Evolutionary conservation across 1,139 yeast species (phyloP).

Genomic region (Saccharomyces uvarum): DNA sequence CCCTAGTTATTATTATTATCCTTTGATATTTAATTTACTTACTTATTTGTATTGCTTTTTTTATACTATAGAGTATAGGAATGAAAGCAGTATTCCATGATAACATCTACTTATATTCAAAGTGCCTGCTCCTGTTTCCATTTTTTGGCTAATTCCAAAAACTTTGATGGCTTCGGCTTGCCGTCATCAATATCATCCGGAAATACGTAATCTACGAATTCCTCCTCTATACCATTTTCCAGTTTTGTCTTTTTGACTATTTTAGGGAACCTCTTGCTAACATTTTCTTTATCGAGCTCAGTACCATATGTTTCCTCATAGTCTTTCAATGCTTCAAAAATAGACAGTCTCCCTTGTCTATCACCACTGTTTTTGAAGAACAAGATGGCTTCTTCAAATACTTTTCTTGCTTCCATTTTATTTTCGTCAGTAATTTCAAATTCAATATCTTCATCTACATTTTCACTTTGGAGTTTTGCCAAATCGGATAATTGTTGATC

Average conservation of each 20-base stretch:
- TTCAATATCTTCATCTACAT: constrained; percentile 37
- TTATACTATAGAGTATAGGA: neutral
- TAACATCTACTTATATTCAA: neutral
- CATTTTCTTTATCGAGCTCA: constrained; percentile 32
- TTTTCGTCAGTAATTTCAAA: constrained; percentile 47
- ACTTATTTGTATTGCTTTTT: neutral
- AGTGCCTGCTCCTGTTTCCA: constrained; percentile 37
- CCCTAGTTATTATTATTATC: neutral
- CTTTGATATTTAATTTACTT: neutral
- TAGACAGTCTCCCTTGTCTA: constrained; percentile 42
- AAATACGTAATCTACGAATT: constrained; percentile 56
- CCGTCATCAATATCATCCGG: constrained; percentile 45
- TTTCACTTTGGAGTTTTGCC: constrained; percentile 33
- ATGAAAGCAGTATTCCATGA: neutral
- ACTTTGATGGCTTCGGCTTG: constrained; percentile 36
- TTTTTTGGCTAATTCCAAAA: constrained; percentile 56
- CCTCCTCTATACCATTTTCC: constrained; percentile 46
- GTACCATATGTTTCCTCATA: constrained; percentile 65
- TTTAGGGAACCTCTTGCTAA: constrained; percentile 49
- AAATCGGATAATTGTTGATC: constrained; percentile 40
- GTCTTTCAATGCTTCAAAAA: constrained; percentile 57
- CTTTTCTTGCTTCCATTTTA: constrained; percentile 42
- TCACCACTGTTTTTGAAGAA: constrained; percentile 36
- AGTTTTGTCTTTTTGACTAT: constrained; percentile 41
- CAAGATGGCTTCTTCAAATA: constrained; percentile 51